Conservation (phyloP, 2,329 filamentous ascomycete genomes). For the Cytospora piceae region DNA sequence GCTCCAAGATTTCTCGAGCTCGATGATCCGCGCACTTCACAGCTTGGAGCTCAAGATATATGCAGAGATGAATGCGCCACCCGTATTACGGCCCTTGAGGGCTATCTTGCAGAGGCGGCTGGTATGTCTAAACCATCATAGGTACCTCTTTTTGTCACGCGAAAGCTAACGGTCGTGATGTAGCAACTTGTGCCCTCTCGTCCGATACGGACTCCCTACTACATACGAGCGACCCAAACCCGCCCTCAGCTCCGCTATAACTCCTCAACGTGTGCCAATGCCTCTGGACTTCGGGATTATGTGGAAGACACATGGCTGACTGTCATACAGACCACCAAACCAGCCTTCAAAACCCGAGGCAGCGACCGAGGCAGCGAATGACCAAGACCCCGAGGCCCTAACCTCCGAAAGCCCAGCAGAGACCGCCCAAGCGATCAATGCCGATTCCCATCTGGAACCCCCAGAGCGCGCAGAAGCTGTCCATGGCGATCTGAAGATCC, state of each 20-base stretch:
- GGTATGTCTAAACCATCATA: constrained; percentile 32
- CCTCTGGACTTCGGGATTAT: too few relatives aligned
- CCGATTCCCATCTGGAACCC: constrained; percentile 16
- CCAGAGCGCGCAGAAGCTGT: constrained; percentile 1
- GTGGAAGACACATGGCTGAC: neutral
- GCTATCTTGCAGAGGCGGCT: constrained; percentile 37
- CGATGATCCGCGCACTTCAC: constrained; percentile 17
- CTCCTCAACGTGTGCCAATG: constrained; percentile 24
- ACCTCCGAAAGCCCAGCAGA: constrained; percentile 8
- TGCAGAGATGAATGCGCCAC: constrained; percentile 41
- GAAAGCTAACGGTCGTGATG: constrained; percentile 22
- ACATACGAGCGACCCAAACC: constrained; percentile 23
- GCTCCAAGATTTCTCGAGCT: constrained; percentile 28
- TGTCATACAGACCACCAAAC: constrained; percentile 21
- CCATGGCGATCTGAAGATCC: constrained; percentile 9
- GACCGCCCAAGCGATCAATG: constrained; percentile 3
- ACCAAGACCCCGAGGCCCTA: constrained; percentile 8
- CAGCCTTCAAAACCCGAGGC: constrained; percentile 14
- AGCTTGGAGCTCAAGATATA: constrained; percentile 21
- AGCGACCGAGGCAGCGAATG: constrained; percentile 16
- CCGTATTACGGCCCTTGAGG: constrained; percentile 44
- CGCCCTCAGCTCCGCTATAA: constrained; percentile 27
- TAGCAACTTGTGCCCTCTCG: constrained; percentile 34
- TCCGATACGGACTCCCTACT: constrained; percentile 24
- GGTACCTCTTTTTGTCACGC: neutral